Evolutionary conservation across 257 asterid species (phyloP).

Genomic region (Ophiorrhiza pumila): DNA sequence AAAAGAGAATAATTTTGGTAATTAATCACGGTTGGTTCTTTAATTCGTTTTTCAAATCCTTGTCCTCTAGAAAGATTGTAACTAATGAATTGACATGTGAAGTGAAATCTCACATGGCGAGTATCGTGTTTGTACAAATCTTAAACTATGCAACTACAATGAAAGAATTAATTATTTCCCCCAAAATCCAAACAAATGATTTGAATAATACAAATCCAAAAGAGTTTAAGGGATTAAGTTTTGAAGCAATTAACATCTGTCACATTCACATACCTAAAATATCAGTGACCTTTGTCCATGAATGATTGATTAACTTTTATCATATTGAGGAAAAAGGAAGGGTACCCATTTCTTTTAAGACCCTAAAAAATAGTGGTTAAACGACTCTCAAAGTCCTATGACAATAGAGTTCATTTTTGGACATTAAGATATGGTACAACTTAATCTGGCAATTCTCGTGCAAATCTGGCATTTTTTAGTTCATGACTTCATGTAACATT

Average conservation of each 20-base stretch:
- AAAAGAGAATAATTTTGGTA: no score
- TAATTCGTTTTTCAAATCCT: neutral
- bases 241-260: slow-evolving; percentile 20
- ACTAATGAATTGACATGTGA: slow-evolving; percentile 17
- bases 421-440: neutral
- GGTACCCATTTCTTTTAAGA: neutral
- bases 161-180: neutral
- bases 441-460: neutral
- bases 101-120: slow-evolving; percentile 8
- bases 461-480: neutral
- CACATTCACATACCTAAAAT: slow-evolving; percentile 34
- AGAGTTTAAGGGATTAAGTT: slow-evolving; percentile 8
- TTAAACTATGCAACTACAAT: slow-evolving; percentile 2
- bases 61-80: slow-evolving; percentile 9
- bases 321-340: slow-evolving; percentile 12
- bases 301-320: slow-evolving; percentile 32
- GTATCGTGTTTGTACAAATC: neutral
- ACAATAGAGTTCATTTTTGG: slow-evolving; percentile 35
- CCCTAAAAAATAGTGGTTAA: slow-evolving; percentile 10
- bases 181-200: slow-evolving; percentile 13
- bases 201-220: slow-evolving; percentile 14
- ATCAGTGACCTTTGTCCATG: slow-evolving; percentile 23
- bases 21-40: neutral
- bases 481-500: no score
- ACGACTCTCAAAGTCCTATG: slow-evolving; percentile 10